These are phyloP conservation scores for Phytophthora litchii DNA, from an alignment of 352 stramenopile species.

Conservation along the genomic window DNA sequence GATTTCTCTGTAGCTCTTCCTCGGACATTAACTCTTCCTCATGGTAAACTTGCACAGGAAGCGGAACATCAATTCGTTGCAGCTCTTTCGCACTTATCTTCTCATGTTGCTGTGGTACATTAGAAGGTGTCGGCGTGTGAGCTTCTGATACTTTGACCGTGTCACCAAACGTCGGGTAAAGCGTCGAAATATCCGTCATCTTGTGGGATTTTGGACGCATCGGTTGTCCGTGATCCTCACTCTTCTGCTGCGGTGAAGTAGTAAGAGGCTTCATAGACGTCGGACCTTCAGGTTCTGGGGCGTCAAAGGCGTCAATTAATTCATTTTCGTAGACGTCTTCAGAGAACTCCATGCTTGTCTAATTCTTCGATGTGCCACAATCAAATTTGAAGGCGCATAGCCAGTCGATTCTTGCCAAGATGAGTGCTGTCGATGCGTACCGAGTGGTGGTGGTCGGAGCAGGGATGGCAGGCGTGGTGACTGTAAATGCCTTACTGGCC, in stretches of 20 bases:
- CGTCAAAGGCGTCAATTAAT: conserved; percentile 78
- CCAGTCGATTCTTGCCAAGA: conserved; percentile 21
- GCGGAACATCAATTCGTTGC: not conserved
- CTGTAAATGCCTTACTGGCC: conserved; percentile 39
- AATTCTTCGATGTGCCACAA: conserved; percentile 26
- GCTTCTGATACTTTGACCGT: not conserved
- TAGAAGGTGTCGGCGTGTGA: not conserved
- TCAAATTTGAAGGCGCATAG: conserved; percentile 17
- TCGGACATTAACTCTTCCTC: conserved; percentile 18
- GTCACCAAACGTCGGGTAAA: conserved; percentile 43
- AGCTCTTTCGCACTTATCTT: not conserved
- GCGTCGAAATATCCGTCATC: conserved; percentile 2
- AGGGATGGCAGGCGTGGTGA: conserved; percentile 49
- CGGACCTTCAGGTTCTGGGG: conserved; percentile 2
- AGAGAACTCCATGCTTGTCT: conserved; percentile 14
- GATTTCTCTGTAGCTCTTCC: conserved; percentile 32
- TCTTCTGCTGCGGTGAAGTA: conserved; percentile 1
- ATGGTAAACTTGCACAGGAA: not conserved
- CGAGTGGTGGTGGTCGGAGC: conserved; percentile 56
- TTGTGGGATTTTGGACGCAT: conserved; percentile 13
- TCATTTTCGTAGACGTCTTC: conserved; percentile 55
- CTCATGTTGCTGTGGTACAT: conserved; percentile 2
- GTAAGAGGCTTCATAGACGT: conserved; percentile 3
- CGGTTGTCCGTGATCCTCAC: conserved; percentile 2
- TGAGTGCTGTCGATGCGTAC: conserved; percentile 12